Conservation (phyloP, 2,329 filamentous ascomycete species). For the Xylaria sp. region DNA sequence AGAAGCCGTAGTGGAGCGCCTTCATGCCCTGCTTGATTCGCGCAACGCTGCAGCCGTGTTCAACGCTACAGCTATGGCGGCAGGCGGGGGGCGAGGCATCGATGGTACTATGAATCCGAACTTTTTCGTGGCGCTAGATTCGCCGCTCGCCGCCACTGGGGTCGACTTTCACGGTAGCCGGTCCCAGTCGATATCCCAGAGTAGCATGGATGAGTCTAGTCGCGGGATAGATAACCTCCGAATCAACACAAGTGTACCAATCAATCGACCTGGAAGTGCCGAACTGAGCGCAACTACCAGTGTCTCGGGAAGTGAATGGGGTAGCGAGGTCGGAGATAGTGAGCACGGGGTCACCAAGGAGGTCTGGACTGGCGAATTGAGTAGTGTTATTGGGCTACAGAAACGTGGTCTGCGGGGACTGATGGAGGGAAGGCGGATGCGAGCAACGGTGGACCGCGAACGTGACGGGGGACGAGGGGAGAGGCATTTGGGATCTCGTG, state of each 20-base stretch:
- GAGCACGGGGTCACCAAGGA: constrained; percentile 63
- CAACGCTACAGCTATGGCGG: constrained; percentile 98
- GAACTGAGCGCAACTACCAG: constrained; percentile 68
- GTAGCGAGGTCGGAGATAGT: constrained; percentile 53
- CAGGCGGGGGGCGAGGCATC: constrained; percentile 88
- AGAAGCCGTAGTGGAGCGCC: constrained; percentile 89
- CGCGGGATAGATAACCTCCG: constrained; percentile 55
- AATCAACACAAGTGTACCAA: constrained; percentile 66
- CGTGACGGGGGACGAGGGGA: constrained; percentile 48
- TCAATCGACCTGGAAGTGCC: constrained; percentile 53
- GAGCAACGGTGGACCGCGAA: constrained; percentile 50
- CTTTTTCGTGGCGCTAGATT: constrained; percentile 64
- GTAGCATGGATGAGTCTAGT: constrained; percentile 43
- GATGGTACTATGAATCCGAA: constrained; percentile 73
- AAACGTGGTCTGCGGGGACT: constrained; percentile 90
- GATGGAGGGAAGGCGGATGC: constrained; percentile 91
- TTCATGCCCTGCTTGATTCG: constrained; percentile 90
- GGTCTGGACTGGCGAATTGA: constrained; percentile 83
- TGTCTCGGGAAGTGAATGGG: constrained; percentile 60
- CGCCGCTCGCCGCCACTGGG: constrained; percentile 35
- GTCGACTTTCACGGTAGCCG: constrained; percentile 43
- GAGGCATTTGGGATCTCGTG: constrained; percentile 47
- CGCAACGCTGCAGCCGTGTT: constrained; percentile 96
- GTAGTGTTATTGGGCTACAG: constrained; percentile 93
- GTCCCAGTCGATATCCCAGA: constrained; percentile 47